These are phyloP conservation scores for Mycena filopes DNA, from an alignment of 768 basidiomycete genomes.

Conservation along the genomic window DNA sequence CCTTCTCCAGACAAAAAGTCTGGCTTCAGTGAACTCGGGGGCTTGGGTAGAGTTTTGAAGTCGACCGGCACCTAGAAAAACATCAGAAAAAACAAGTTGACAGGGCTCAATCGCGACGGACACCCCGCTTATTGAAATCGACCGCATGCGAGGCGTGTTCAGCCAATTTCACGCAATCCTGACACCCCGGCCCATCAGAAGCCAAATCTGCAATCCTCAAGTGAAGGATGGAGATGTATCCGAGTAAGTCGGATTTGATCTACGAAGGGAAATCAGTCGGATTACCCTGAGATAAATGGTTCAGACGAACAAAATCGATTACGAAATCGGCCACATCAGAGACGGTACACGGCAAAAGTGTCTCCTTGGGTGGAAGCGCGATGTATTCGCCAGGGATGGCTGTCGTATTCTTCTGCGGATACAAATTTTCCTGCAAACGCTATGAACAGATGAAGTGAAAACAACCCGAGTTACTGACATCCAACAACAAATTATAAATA, in stretches of 20 bases:
- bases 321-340: slow-evolving; percentile 60
- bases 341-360: slow-evolving; percentile 46
- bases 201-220: slow-evolving; percentile 55
- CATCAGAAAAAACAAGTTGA: background rate
- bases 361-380: slow-evolving; percentile 46
- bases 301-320: slow-evolving; percentile 52
- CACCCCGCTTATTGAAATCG: slow-evolving; percentile 59
- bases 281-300: slow-evolving; percentile 11
- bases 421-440: slow-evolving; percentile 41
- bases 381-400: slow-evolving; percentile 51
- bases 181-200: slow-evolving; percentile 41
- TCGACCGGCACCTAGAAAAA: slow-evolving; percentile 43
- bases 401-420: slow-evolving; percentile 36
- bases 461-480: slow-evolving; percentile 39
- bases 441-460: slow-evolving; percentile 4
- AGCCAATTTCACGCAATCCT: slow-evolving; percentile 53
- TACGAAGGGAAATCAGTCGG: slow-evolving; percentile 10
- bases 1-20: slow-evolving; percentile 59
- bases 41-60: slow-evolving; percentile 46
- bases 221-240: slow-evolving; percentile 53
- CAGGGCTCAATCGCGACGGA: no score
- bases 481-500: slow-evolving; percentile 59
- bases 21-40: slow-evolving; percentile 42
- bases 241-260: slow-evolving; percentile 52
- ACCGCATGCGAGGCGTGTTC: slow-evolving; percentile 59